Conservation (phyloP, 2,329 filamentous ascomycete genomes). For the Fusarium begoniae region DNA sequence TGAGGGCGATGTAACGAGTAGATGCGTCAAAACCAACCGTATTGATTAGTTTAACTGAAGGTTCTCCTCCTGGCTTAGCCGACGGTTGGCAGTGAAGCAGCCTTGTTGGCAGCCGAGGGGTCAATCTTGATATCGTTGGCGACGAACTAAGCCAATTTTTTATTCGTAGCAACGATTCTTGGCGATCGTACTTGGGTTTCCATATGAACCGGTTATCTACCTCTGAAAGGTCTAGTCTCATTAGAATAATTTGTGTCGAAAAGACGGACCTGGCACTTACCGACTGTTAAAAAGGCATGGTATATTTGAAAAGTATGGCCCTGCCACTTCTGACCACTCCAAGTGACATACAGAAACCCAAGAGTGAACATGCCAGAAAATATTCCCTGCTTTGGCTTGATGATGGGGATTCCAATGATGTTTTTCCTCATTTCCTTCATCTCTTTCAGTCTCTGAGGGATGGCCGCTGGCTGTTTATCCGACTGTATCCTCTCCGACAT, state of each 20-base stretch:
- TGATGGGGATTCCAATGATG: conserved; percentile 11
- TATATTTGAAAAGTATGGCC: conserved; percentile 1
- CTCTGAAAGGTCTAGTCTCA: neutral
- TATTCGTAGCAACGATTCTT: conserved; percentile 18
- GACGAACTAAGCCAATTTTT: conserved; percentile 12
- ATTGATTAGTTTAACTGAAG: conserved; percentile 8
- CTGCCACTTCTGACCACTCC: neutral
- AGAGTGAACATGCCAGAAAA: conserved; percentile 13
- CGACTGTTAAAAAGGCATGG: neutral
- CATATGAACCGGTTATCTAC: neutral
- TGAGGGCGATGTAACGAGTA: conserved; percentile 26
- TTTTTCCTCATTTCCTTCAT: neutral
- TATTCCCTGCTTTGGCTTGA: neutral
- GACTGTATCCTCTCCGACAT: conserved; percentile 16
- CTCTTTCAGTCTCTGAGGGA: neutral
- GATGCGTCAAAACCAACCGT: neutral
- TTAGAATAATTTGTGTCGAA: neutral
- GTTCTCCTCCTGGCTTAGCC: neutral
- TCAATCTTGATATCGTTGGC: neutral
- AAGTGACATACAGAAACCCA: neutral
- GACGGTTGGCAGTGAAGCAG: conserved; percentile 13
- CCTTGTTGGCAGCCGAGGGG: conserved; percentile 18
- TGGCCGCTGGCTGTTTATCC: neutral
- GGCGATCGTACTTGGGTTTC: conserved; percentile 15
- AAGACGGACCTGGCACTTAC: neutral